A percentile compares a stretch with the other conserved stretches of the same genome.
phyloP scores from a whole-genome alignment of 306 rosid species.

The Pterocarpus santalinus region DNA sequence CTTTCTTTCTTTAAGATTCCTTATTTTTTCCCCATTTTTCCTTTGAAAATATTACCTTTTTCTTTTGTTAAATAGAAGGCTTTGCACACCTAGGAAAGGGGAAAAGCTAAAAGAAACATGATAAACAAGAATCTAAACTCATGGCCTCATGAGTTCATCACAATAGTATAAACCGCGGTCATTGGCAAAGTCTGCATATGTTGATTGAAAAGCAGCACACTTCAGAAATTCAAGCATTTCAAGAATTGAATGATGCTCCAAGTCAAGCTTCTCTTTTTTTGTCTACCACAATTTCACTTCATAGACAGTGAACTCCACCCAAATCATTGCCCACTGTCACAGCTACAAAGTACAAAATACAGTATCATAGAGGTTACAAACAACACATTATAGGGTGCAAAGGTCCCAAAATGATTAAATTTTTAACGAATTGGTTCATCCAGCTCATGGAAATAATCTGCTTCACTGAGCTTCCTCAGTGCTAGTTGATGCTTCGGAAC shows the following conservation, averaged over 20 bases:
- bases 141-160: conserved; percentile 12
- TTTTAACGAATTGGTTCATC: conserved; percentile 35
- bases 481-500: conserved; percentile 78
- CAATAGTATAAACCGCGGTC: background rate
- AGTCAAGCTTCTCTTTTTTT: background rate
- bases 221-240: conserved; percentile 23
- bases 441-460: conserved; percentile 42
- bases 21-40: background rate
- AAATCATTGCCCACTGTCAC: conserved; percentile 43
- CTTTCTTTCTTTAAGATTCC: background rate
- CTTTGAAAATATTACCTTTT: background rate
- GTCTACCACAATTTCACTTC: conserved; percentile 38
- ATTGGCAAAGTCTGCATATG: conserved; percentile 17
- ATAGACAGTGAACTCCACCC: conserved; percentile 36
- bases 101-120: background rate
- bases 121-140: background rate
- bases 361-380: conserved; percentile 38
- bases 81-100: too few relatives aligned
- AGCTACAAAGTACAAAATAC: conserved; percentile 45
- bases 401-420: conserved; percentile 32
- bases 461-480: conserved; percentile 71
- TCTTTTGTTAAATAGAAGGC: background rate
- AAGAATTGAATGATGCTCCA: conserved; percentile 28
- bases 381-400: conserved; percentile 42
- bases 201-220: conserved; percentile 17